These are phyloP conservation scores for Trematosphaeria pertusa DNA, from an alignment of 2,329 filamentous ascomycete genomes.

Conservation along the genomic window DNA sequence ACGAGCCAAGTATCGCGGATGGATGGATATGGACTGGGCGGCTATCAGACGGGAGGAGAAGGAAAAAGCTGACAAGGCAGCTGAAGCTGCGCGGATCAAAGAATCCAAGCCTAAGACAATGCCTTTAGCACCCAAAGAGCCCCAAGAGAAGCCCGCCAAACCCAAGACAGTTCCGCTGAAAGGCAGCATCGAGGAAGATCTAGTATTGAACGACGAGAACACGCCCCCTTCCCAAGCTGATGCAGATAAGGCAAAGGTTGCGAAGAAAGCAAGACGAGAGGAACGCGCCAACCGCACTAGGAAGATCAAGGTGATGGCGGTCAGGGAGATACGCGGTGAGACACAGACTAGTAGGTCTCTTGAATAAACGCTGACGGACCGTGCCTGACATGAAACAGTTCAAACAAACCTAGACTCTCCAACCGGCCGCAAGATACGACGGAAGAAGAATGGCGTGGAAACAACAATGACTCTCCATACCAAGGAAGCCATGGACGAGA, in stretches of 20 bases:
- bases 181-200: constrained; percentile 41
- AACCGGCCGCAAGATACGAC: constrained; percentile 76
- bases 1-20: constrained; percentile 77
- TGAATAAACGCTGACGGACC: not conserved
- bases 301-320: constrained; percentile 77
- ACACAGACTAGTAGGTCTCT: constrained; percentile 82
- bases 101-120: constrained; percentile 14
- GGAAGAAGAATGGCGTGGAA: constrained; percentile 76
- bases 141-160: constrained; percentile 5
- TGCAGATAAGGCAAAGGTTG: constrained; percentile 64
- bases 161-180: constrained; percentile 36
- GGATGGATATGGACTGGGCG: constrained; percentile 63
- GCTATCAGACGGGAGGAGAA: constrained; percentile 38
- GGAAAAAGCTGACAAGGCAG: constrained; percentile 32
- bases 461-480: constrained; percentile 99
- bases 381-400: constrained; percentile 61
- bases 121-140: constrained; percentile 25
- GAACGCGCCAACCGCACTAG: constrained; percentile 58
- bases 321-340: constrained; percentile 71
- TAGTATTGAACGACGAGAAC: constrained; percentile 55
- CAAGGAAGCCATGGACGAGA: constrained; percentile 92
- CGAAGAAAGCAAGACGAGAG: constrained; percentile 56
- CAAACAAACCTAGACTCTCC: constrained; percentile 94
- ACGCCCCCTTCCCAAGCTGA: constrained; percentile 54
- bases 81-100: constrained; percentile 25